Percentiles rank a stretch among this genome's conserved stretches.
These are phyloP conservation scores for Podospora conica DNA, from an alignment of 495 filamentous ascomycete species.

Conservation along the genomic window DNA sequence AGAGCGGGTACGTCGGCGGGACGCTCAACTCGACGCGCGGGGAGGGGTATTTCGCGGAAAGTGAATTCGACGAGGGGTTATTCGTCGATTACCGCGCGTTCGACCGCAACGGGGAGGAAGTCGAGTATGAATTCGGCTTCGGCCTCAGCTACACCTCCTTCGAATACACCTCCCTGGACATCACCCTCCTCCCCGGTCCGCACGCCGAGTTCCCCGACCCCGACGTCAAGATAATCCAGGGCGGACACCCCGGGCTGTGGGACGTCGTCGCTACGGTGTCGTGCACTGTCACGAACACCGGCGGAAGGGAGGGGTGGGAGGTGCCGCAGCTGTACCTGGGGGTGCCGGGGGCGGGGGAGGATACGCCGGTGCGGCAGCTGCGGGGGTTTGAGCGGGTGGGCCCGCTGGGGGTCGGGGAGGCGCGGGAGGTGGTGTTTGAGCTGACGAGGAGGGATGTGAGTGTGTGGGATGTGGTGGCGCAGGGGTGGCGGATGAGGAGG, in stretches of 20 bases:
- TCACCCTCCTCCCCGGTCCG: not conserved
- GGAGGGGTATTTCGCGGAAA: constrained; percentile 42
- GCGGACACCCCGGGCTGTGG: constrained; percentile 74
- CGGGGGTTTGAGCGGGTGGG: constrained; percentile 52
- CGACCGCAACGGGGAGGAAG: constrained; percentile 57
- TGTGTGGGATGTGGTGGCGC: constrained; percentile 73
- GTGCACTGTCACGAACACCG: constrained; percentile 62
- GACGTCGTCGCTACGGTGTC: constrained; percentile 50
- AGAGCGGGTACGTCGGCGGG: constrained; percentile 47
- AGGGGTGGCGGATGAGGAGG: constrained; percentile 72
- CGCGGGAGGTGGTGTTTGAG: constrained; percentile 34
- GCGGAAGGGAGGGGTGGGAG: constrained; percentile 50
- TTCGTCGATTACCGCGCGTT: constrained; percentile 77
- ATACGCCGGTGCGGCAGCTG: constrained; percentile 43
- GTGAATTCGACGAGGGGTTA: constrained; percentile 59
- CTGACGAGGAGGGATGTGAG: constrained; percentile 55
- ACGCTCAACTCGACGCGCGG: constrained; percentile 44
- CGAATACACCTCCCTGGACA: constrained; percentile 51
- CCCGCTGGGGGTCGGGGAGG: constrained; percentile 37
- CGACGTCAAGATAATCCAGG: constrained; percentile 22
- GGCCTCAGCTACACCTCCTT: constrained; percentile 75
- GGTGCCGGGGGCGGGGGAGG: constrained; percentile 28
- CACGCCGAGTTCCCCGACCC: constrained; percentile 17
- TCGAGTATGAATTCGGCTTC: constrained; percentile 73
- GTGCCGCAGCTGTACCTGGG: constrained; percentile 54